A percentile compares a stretch with the other conserved stretches of the same genome.
phyloP scores from a whole-genome alignment of 2,329 filamentous ascomycete species.

The Pseudogymnoascus sp. region DNA sequence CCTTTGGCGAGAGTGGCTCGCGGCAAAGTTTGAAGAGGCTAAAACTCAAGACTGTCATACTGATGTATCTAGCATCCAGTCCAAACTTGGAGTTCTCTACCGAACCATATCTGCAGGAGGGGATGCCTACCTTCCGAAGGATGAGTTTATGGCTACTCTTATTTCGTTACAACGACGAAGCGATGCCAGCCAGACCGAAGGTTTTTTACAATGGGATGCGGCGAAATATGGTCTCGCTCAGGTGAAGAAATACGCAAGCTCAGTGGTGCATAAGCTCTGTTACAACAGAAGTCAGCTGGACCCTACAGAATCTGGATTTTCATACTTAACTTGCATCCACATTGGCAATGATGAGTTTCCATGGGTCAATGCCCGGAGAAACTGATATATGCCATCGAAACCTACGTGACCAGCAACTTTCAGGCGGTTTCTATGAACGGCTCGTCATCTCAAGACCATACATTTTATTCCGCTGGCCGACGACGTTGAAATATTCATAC shows the following conservation, averaged over 20 bases:
- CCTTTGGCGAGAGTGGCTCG: slow-evolving; percentile 24
- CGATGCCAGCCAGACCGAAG: background rate
- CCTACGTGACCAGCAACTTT: background rate
- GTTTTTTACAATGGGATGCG: background rate
- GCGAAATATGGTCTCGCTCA: slow-evolving; percentile 17
- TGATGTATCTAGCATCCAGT: background rate
- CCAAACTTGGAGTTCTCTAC: slow-evolving; percentile 16
- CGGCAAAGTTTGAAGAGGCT: background rate
- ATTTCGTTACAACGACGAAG: background rate
- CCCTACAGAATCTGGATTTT: slow-evolving; percentile 16
- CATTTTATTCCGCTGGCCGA: background rate
- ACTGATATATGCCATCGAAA: background rate
- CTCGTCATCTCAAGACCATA: background rate
- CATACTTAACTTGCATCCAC: slow-evolving; percentile 22
- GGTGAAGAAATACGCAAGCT: slow-evolving; percentile 20
- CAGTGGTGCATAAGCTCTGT: slow-evolving; percentile 16
- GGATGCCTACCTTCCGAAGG: slow-evolving; percentile 19
- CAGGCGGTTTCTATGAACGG: background rate
- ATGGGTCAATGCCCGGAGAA: slow-evolving; percentile 12
- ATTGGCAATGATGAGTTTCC: slow-evolving; percentile 20
- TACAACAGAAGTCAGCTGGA: slow-evolving; percentile 21
- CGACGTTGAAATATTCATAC: background rate
- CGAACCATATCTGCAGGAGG: slow-evolving; percentile 17
- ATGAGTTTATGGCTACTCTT: slow-evolving; percentile 1
- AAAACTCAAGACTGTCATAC: background rate